Base-by-base conservation (phyloP, 2,329 filamentous ascomycete genomes). In the Claviceps sp. region DNA sequence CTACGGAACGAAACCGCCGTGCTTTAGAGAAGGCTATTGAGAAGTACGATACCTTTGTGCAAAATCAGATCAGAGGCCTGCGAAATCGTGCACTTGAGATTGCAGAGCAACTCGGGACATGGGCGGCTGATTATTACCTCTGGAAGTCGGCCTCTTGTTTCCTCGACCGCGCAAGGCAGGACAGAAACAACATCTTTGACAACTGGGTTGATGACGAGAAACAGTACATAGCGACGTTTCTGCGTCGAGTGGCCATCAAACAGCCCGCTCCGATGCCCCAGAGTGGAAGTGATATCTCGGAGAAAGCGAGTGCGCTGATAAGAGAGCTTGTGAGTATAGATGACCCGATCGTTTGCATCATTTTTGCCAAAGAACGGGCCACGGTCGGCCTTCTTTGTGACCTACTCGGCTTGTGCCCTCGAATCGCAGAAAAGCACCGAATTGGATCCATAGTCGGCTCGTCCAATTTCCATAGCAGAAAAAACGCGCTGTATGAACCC, bases 51-150 rank as follows among this genome's bases (percentile, higher is more conserved):
- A 83, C 79, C 0, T 76, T 71, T 56, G 69, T 71, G 34, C 74
- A 73, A 38, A 70, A 70, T 24, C 78, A 86, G 56, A 66, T 89
- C 57, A 74, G 69, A 51, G 67, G 68, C 0, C 72, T 89, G 7
- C 68, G 70, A 44, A 67, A 69, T 2, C 78, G 75, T 36, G 71
- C 75, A 13, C 47, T 56, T 1, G 71, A 73, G 14, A 71, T 89
- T 1, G 70, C 70, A 22, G 57, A 61, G 3, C 75, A 85, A 46
- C 71, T 89, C 4, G 87, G 87, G 0, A 57, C 70, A 1, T 90
- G 84, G 83, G 84, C 84, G 1, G 76, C 77, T 0, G 82, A 89
- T 48, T 76, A 75, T 48, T 89, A 82, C 60, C 76, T 89, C 24
- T 65, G 66, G 49, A 69, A 69, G 40, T 73, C 75, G 3, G 67